Percentiles rank a stretch among this genome's conserved stretches.
phyloP scores from a whole-genome alignment of 768 basidiomycete species.

The Macrocybe gigantea region DNA sequence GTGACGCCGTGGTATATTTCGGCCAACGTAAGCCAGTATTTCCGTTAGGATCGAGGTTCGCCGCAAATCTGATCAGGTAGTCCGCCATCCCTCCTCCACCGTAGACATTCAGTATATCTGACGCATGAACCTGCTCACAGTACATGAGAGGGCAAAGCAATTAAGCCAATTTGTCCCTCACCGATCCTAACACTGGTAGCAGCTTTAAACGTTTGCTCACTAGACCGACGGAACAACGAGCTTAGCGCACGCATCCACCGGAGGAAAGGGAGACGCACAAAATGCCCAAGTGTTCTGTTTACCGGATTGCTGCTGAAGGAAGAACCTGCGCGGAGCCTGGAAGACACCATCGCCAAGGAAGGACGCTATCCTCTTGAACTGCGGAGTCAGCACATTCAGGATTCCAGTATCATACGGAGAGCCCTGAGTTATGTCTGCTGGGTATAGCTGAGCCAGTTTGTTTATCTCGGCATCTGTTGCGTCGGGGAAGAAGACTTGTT shows the following conservation, averaged over 20 bases:
- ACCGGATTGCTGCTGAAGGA: slow-evolving; percentile 32
- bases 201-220: slow-evolving; percentile 42
- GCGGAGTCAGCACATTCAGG: slow-evolving; percentile 33
- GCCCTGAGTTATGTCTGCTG: slow-evolving; percentile 31
- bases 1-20: slow-evolving; percentile 26
- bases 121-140: slow-evolving; percentile 29
- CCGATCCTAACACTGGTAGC: slow-evolving; percentile 37
- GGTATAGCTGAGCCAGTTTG: slow-evolving; percentile 24
- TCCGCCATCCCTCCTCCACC: slow-evolving; percentile 36
- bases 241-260: slow-evolving; percentile 5
- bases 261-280: slow-evolving; percentile 18
- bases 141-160: too few relatives aligned
- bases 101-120: slow-evolving; percentile 38
- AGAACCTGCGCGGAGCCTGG: slow-evolving; percentile 44
- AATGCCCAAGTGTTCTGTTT: slow-evolving; percentile 40
- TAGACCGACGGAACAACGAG: slow-evolving; percentile 9
- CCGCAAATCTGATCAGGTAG: slow-evolving; percentile 39
- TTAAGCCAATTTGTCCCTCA: slow-evolving; percentile 11
- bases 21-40: slow-evolving; percentile 35
- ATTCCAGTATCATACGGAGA: slow-evolving; percentile 44
- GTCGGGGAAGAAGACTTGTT: slow-evolving; percentile 18
- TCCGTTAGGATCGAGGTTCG: slow-evolving; percentile 39
- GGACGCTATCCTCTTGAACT: slow-evolving; percentile 47
- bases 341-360: slow-evolving; percentile 46
- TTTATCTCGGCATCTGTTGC: slow-evolving; percentile 12